These are phyloP conservation scores for Suhomyces tanzawaensis DNA, from an alignment of 805 yeast species.

Conservation along the genomic window DNA sequence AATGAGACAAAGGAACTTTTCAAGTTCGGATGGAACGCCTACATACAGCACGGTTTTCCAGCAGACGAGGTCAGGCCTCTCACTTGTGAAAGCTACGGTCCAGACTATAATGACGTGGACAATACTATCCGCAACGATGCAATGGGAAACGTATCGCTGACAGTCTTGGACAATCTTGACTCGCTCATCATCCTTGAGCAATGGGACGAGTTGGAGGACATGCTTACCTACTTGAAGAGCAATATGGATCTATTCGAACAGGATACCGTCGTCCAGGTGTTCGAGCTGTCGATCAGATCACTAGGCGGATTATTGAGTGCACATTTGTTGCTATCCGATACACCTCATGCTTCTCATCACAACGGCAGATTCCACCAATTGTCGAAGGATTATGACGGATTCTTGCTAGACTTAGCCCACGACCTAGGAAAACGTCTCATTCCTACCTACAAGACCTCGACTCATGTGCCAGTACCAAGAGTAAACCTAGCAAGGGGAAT, in stretches of 20 bases:
- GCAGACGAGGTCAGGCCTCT: slow-evolving; percentile 78
- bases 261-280: slow-evolving; percentile 78
- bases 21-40: slow-evolving; percentile 71
- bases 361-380: slow-evolving; percentile 9
- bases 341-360: neutral
- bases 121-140: slow-evolving; percentile 75
- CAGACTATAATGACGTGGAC: slow-evolving; percentile 51
- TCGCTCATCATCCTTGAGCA: slow-evolving; percentile 74
- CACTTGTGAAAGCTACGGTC: slow-evolving; percentile 64
- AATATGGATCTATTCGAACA: slow-evolving; percentile 53
- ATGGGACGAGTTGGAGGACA: slow-evolving; percentile 46
- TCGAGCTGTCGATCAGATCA: slow-evolving; percentile 79
- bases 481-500: slow-evolving; percentile 63
- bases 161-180: slow-evolving; percentile 77
- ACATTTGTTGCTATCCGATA: slow-evolving; percentile 51
- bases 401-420: slow-evolving; percentile 64
- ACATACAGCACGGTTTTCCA: slow-evolving; percentile 71
- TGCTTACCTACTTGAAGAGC: slow-evolving; percentile 27
- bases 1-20: slow-evolving; percentile 57
- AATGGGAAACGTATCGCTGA: slow-evolving; percentile 77
- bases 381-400: slow-evolving; percentile 59
- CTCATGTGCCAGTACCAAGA: slow-evolving; percentile 76
- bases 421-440: slow-evolving; percentile 72
- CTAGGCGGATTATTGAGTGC: slow-evolving; percentile 80
- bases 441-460: slow-evolving; percentile 63